These are phyloP conservation scores for Suillus clintonianus DNA, from an alignment of 768 basidiomycete genomes.

Conservation along the genomic window DNA sequence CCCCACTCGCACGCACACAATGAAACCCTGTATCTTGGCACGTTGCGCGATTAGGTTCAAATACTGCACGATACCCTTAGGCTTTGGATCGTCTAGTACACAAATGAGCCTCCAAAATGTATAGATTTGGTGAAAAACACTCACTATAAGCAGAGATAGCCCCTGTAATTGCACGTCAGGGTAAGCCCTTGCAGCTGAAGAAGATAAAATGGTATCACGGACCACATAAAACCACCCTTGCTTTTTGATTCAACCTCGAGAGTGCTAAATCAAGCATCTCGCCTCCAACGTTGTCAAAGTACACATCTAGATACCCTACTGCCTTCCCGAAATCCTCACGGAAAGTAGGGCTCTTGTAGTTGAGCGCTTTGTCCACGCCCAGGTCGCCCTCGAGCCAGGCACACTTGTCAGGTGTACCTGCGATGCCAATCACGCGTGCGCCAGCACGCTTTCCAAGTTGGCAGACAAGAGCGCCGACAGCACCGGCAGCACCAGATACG, in stretches of 20 bases:
- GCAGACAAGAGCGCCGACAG: constrained; percentile 82
- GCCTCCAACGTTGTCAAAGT: constrained; percentile 82
- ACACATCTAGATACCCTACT: constrained; percentile 81
- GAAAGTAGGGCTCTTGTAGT: constrained; percentile 85
- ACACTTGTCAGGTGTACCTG: constrained; percentile 83
- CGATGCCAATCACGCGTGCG: constrained; percentile 86
- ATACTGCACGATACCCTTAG: constrained; percentile 70
- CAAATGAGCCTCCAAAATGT: background rate
- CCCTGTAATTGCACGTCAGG: constrained; percentile 40
- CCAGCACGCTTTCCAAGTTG: constrained; percentile 80
- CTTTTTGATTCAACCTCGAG: constrained; percentile 71
- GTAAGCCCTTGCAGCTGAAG: background rate
- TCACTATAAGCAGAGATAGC: constrained; percentile 85
- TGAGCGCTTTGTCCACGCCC: constrained; percentile 79
- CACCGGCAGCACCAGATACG: constrained; percentile 89
- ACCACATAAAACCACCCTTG: constrained; percentile 84
- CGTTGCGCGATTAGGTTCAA: constrained; percentile 71
- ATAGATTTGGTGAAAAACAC: constrained; percentile 19
- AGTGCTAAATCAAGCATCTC: constrained; percentile 82
- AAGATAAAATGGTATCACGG: constrained; percentile 27
- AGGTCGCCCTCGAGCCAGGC: constrained; percentile 82
- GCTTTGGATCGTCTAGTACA: constrained; percentile 52
- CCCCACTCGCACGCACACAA: constrained; percentile 54
- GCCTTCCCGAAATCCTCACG: constrained; percentile 65
- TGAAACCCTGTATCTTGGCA: constrained; percentile 82